Conservation (phyloP, 345 rosid species). For the Viola odorata region DNA sequence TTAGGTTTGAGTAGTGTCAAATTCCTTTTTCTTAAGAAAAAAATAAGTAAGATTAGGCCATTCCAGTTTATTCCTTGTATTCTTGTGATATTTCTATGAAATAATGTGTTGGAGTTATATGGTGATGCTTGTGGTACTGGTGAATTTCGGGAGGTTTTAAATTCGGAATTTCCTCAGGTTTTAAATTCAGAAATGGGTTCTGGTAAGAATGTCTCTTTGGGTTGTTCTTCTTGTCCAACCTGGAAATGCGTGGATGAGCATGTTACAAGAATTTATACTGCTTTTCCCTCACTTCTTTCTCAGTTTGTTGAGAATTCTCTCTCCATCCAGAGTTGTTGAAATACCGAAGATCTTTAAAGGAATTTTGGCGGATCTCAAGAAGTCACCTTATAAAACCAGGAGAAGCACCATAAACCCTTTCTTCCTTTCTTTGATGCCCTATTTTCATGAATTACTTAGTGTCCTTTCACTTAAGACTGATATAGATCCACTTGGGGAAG, state of each 20-base stretch:
- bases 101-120: too few species aligned
- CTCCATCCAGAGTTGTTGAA: constrained; percentile 41
- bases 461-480: constrained; percentile 63
- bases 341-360: constrained; percentile 40
- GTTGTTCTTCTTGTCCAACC: constrained; percentile 55
- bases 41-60: too few species aligned
- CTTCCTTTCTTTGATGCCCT: constrained; percentile 47
- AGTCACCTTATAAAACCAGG: constrained; percentile 54
- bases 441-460: constrained; percentile 40
- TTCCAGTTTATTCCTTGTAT: too few species aligned
- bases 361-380: constrained; percentile 51
- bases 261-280: constrained; percentile 58
- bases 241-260: constrained; percentile 76
- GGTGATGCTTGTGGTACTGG: too few species aligned
- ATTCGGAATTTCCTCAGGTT: too few species aligned
- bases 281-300: constrained; percentile 51
- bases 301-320: constrained; percentile 42
- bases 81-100: too few species aligned
- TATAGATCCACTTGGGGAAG: constrained; percentile 29
- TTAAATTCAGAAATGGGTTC: constrained; percentile 69
- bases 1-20: too few species aligned
- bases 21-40: too few species aligned
- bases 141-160: too few species aligned
- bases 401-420: constrained; percentile 41
- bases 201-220: constrained; percentile 38